phyloP scores from a whole-genome alignment of 2,329 filamentous ascomycete species.

The Claviceps humidiphila region DNA sequence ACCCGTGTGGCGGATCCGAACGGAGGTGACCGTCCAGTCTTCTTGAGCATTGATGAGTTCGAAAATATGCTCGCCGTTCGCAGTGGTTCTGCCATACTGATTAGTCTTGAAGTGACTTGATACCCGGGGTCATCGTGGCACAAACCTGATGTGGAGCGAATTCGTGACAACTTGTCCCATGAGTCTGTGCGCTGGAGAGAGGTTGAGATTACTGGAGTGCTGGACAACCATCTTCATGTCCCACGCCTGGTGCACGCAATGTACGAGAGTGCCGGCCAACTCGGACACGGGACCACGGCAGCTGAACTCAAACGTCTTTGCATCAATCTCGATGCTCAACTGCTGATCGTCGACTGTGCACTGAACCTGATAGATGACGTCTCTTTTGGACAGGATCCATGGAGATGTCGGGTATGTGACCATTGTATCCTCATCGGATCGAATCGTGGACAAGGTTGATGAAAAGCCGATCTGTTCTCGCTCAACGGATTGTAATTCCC shows the following conservation, averaged over 20 bases:
- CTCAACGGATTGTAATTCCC: not conserved
- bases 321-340: slow-evolving; percentile 16
- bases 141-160: slow-evolving; percentile 15
- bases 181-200: slow-evolving; percentile 7
- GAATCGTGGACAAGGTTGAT: slow-evolving; percentile 15
- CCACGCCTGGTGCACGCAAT: slow-evolving; percentile 19
- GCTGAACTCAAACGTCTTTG: slow-evolving; percentile 11
- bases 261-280: slow-evolving; percentile 13
- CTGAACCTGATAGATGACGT: slow-evolving; percentile 15
- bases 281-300: slow-evolving; percentile 11
- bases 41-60: slow-evolving; percentile 5
- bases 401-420: not conserved
- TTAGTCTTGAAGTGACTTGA: not conserved
- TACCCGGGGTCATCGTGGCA: not conserved
- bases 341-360: slow-evolving; percentile 8
- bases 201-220: slow-evolving; percentile 5
- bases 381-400: slow-evolving; percentile 10
- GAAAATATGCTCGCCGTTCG: slow-evolving; percentile 10
- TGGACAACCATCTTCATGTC: slow-evolving; percentile 16
- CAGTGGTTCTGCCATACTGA: slow-evolving; percentile 5
- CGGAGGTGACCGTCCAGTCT: slow-evolving; percentile 8
- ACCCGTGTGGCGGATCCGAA: slow-evolving; percentile 12
- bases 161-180: slow-evolving; percentile 12
- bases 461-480: slow-evolving; percentile 13
- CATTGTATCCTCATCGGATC: slow-evolving; percentile 12